phyloP scores from a whole-genome alignment of 73 alveolate species.

The Blepharisma stoltei region DNA sequence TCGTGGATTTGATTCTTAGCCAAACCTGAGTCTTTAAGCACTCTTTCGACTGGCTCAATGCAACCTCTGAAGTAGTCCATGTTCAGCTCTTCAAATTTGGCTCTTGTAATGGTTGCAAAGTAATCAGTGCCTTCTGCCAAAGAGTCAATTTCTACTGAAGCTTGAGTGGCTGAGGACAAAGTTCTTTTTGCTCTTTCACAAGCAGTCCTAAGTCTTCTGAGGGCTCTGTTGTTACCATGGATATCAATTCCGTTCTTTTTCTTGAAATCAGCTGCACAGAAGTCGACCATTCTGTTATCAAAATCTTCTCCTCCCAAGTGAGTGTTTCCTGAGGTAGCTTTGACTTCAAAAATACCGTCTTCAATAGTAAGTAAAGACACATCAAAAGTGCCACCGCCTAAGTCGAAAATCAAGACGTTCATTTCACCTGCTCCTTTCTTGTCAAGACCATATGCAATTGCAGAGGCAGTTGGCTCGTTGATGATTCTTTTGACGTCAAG shows the following conservation, averaged over 20 bases:
- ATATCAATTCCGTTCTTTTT: conserved; percentile 79
- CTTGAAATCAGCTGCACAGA: conserved; percentile 62
- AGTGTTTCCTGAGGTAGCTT: conserved; percentile 91
- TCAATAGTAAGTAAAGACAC: conserved; percentile 77
- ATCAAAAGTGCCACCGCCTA: conserved; percentile 89
- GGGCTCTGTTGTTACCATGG: conserved; percentile 71
- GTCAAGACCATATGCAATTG: conserved; percentile 92
- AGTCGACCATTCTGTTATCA: conserved; percentile 82
- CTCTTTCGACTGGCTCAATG: conserved; percentile 71
- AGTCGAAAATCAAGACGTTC: conserved; percentile 81
- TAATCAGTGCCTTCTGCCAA: conserved; percentile 74
- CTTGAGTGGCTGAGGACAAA: conserved; percentile 77
- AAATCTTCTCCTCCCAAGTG: conserved; percentile 96
- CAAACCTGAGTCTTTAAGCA: conserved; percentile 61
- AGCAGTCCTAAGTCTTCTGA: conserved; percentile 88
- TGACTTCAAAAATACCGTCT: conserved; percentile 91
- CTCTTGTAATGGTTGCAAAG: conserved; percentile 56
- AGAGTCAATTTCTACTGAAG: conserved; percentile 81
- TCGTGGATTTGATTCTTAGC: conserved; percentile 65
- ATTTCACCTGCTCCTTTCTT: conserved; percentile 80
- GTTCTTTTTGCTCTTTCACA: conserved; percentile 95
- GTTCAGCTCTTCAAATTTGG: conserved; percentile 54
- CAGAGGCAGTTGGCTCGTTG: conserved; percentile 94
- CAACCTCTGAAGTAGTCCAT: conserved; percentile 63
- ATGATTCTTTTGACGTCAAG: conserved; percentile 65